Conservation (phyloP, 2,329 filamentous ascomycete species). For the Lachnellula cervina region DNA sequence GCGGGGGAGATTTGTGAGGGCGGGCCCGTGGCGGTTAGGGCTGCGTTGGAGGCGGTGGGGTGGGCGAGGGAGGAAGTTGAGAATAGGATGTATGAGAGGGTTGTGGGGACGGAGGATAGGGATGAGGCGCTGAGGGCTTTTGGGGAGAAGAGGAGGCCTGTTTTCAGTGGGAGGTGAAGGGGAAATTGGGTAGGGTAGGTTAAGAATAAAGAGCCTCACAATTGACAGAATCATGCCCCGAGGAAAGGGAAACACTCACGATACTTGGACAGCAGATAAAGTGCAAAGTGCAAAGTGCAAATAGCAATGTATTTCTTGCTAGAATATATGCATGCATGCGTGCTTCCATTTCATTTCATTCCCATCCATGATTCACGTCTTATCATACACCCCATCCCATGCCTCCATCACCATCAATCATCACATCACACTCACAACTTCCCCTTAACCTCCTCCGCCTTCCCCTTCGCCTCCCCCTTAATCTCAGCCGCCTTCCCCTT, state of each 20-base stretch:
- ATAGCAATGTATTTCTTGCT: no score
- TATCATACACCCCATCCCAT: no score
- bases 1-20: conserved; percentile 86
- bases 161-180: conserved; percentile 51
- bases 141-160: conserved; percentile 65
- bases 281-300: no score
- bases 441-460: conserved; percentile 32
- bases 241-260: no score
- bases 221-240: no score
- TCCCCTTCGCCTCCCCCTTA: conserved; percentile 34
- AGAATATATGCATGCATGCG: no score
- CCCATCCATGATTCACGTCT: no score
- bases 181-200: background rate
- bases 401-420: no score
- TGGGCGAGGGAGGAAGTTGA: conserved; percentile 72
- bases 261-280: no score
- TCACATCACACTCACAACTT: background rate
- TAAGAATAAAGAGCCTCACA: background rate
- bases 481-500: conserved; percentile 42
- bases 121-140: conserved; percentile 87
- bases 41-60: conserved; percentile 73
- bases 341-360: no score
- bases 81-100: conserved; percentile 78
- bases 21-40: conserved; percentile 75
- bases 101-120: conserved; percentile 79